Conservation (phyloP, 2,329 filamentous ascomycete genomes). For the Penicillium capsulatum region DNA sequence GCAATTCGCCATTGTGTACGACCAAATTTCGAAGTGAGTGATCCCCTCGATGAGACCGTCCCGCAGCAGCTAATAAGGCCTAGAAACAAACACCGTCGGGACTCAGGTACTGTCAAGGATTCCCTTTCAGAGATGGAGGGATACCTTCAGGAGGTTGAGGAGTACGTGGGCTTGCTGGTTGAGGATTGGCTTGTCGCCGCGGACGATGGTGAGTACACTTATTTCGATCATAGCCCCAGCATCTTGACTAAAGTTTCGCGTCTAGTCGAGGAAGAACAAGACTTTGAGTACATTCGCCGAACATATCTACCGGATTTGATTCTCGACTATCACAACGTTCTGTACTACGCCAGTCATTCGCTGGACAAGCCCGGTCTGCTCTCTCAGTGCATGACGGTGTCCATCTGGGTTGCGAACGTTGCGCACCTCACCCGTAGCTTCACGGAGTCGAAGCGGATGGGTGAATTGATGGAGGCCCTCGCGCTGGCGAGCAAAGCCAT, state of each 20-base stretch:
- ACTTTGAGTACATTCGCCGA: constrained; percentile 63
- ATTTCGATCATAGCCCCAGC: too few species aligned
- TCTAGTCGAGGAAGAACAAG: constrained; percentile 53
- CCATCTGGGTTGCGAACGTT: constrained; percentile 68
- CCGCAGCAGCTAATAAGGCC: too few species aligned
- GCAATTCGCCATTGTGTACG: constrained; percentile 57
- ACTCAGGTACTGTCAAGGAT: constrained; percentile 41
- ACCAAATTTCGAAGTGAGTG: constrained; percentile 42
- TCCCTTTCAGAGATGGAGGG: constrained; percentile 55
- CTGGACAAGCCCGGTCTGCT: constrained; percentile 69
- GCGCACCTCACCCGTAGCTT: constrained; percentile 65
- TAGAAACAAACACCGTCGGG: constrained; percentile 32
- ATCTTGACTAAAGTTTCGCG: constrained; percentile 7
- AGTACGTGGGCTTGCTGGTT: constrained; percentile 58
- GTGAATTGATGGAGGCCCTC: constrained; percentile 70
- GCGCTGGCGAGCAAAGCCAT: constrained; percentile 73
- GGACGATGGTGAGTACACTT: constrained; percentile 51
- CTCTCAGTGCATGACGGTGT: constrained; percentile 81
- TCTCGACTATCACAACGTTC: constrained; percentile 73
- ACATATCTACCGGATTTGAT: constrained; percentile 82
- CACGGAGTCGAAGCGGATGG: constrained; percentile 62
- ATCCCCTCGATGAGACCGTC: too few species aligned
- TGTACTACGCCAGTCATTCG: constrained; percentile 73
- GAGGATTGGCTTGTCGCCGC: constrained; percentile 57
- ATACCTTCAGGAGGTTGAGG: constrained; percentile 53